Evolutionary conservation across 2,329 filamentous ascomycete genomes (phyloP), one percentile per base, ranked within the genome.

Genomic region (Bretziella fagacearum): DNA sequence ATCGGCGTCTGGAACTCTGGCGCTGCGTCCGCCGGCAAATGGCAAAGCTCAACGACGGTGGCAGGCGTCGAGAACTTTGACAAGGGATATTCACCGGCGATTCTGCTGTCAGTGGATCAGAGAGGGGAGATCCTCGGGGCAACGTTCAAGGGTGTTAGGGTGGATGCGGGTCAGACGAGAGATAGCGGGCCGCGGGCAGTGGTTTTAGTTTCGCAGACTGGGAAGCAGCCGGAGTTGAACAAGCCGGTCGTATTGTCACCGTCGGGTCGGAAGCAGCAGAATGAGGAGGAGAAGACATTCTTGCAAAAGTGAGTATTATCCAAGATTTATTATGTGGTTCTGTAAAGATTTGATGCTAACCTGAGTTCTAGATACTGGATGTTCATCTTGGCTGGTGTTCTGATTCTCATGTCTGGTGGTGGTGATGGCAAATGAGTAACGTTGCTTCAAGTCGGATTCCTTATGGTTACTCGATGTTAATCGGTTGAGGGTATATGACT

Each of bases 151-250:
- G 73, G 74, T n/a, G 68, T 74, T 17, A 58, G 58, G 54, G 73
- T 80, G 48, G 76, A 80, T 57, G 76, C 76, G 8, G 76, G 76
- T 2, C 66, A 72, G 54, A 80, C 76, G 55, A 66, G 76, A 53
- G 74, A 79, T 57, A 79, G 79, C 62, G 74, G 74, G 0, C 74
- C 77, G 37, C 67, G 74, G 62, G 73, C 70, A 6, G 58, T 67
- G 45, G 61, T 81, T 41, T 56, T 70, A 37, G 60, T 64, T 20
- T 63, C 67, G 35, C 59, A 56, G 39, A 61, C 59, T 48, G 77
- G 74, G 1, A 68, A 67, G 58, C 66, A 70, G 57, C 74, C 75
- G 2, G 67, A 68, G 53, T 61, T 81, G 55, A 80, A 79, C 55
- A 73, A 71, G 61, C 77, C 77, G 2, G 66, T 82, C 30, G 70